Conservation (phyloP, 257 asterid genomes). For the Solanum ossicruentum region DNA sequence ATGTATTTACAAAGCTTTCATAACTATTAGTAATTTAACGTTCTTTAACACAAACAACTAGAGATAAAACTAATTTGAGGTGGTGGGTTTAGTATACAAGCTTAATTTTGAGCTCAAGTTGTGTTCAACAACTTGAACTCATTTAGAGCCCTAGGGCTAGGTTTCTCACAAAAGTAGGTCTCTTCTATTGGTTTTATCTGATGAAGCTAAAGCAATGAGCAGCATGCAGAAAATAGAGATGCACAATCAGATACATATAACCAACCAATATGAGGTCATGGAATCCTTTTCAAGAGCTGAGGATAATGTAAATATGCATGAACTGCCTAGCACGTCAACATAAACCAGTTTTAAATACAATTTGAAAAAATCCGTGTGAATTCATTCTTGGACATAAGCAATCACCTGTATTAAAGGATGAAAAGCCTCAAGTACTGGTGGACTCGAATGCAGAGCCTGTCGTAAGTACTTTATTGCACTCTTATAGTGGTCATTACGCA, state of each 20-base stretch:
- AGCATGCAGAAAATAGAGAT: neutral
- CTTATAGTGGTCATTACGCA: conserved; percentile 36
- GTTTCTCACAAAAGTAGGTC: neutral
- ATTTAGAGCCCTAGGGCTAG: neutral
- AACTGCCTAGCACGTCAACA: neutral
- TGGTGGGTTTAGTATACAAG: neutral
- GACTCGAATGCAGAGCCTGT: conserved; percentile 43
- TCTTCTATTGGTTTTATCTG: neutral
- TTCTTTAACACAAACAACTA: neutral
- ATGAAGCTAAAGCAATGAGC: neutral
- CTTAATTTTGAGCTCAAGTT: neutral
- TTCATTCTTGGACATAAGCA: neutral
- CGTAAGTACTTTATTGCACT: conserved; percentile 51
- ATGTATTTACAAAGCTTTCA: neutral
- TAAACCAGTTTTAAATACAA: neutral
- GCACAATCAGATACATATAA: neutral
- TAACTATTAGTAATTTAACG: neutral
- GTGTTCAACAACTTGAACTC: neutral
- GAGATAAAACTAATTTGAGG: neutral
- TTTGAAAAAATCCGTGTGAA: neutral
- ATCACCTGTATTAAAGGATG: conserved; percentile 85
- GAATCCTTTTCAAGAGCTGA: neutral
- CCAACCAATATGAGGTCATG: neutral
- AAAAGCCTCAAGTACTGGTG: conserved; percentile 62
- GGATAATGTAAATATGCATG: neutral